A percentile compares a stretch with the other conserved stretches of the same genome.
phyloP scores from a whole-genome alignment of 345 rosid species.

The Ceriops zippeliana region DNA sequence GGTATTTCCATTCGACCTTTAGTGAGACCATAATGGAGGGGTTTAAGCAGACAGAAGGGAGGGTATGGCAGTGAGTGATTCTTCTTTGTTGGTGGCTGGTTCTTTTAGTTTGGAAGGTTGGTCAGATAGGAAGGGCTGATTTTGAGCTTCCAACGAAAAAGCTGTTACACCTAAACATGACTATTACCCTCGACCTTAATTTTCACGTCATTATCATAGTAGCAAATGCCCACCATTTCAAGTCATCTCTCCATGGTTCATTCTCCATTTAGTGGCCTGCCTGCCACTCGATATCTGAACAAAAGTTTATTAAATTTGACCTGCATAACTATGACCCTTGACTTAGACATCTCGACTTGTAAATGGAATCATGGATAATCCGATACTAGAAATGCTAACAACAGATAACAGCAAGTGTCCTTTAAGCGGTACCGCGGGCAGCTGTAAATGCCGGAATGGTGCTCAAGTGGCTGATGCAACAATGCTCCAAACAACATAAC shows the following conservation, averaged over 20 bases:
- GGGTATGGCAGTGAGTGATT: constrained; percentile 1
- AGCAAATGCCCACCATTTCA: neutral
- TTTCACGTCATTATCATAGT: constrained; percentile 2
- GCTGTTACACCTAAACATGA: constrained; percentile 60
- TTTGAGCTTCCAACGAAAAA: constrained; percentile 31
- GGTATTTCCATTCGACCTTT: constrained; percentile 8
- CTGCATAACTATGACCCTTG: too few relatives aligned
- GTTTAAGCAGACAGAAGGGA: constrained; percentile 10
- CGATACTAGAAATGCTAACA: too few relatives aligned
- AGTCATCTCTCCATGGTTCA: constrained; percentile 1
- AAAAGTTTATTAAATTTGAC: neutral
- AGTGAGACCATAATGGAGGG: constrained; percentile 10
- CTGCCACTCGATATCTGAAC: neutral
- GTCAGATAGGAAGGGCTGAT: constrained; percentile 20
- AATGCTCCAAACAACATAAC: too few relatives aligned
- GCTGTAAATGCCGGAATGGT: too few relatives aligned
- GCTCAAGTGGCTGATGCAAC: too few relatives aligned
- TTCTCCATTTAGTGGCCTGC: neutral
- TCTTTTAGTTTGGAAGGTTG: constrained; percentile 35
- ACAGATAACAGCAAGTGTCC: too few relatives aligned
- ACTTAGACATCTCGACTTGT: too few relatives aligned
- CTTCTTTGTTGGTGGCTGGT: constrained; percentile 13
- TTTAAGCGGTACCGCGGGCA: too few relatives aligned
- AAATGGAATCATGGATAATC: too few relatives aligned
- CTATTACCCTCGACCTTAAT: constrained; percentile 33